phyloP scores from a whole-genome alignment of 2,329 filamentous ascomycete species.

The Elsinoe fawcettii region DNA sequence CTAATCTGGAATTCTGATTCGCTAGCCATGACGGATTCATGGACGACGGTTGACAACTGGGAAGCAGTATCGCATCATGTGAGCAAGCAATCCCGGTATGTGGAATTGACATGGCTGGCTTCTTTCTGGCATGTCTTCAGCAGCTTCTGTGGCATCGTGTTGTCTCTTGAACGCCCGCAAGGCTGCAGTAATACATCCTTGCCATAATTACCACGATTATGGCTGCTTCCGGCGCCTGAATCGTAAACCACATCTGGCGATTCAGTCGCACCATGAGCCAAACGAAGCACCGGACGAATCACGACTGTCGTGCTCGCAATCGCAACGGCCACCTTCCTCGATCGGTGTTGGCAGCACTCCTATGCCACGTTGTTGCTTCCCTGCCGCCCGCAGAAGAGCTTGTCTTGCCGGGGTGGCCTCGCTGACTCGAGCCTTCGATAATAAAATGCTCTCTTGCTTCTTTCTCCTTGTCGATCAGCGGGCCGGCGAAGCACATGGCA shows the following conservation, averaged over 20 bases:
- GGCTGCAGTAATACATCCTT: neutral
- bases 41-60: neutral
- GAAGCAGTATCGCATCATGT: neutral
- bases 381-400: neutral
- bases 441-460: neutral
- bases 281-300: constrained; percentile 1
- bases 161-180: neutral
- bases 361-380: constrained; percentile 14
- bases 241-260: neutral
- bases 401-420: neutral
- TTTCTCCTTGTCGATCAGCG: constrained; percentile 9
- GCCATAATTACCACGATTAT: neutral
- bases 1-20: constrained; percentile 1
- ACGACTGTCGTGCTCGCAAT: neutral
- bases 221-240: neutral
- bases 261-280: neutral
- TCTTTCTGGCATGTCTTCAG: neutral
- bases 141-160: too few relatives aligned
- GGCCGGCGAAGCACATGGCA: constrained; percentile 11
- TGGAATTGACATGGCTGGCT: neutral
- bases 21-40: neutral
- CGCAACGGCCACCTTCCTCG: constrained; percentile 8
- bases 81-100: neutral
- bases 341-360: constrained; percentile 2
- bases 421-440: neutral